Base-by-base conservation (phyloP, 495 filamentous ascomycete species). In the Talaromyces thailandensis region DNA sequence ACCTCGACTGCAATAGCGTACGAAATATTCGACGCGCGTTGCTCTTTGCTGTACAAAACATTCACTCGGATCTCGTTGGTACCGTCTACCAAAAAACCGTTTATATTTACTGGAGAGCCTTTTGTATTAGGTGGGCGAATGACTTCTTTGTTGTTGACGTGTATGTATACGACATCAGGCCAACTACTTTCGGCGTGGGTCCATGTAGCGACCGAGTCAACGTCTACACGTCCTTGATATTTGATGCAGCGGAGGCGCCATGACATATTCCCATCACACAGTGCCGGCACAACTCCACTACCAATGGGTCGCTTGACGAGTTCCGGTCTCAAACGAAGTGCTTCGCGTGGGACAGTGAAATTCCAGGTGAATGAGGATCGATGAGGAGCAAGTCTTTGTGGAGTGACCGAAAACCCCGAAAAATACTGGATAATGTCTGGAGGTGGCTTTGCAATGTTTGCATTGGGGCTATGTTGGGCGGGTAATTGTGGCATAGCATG, bases 21-120 rank as follows among this genome's bases (percentile, higher is more conserved):
- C 2, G 70, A 63, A 16, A 90, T 65, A 4, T 77, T 73, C 25
- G 11, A 29, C 16, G 40, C 16, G 3, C 59, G 59, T 31, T 61
- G 59, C 11, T 61, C 40, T 45, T 21, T 29, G 43, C 26, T 61
- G 21, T 51, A 28, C 29, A 61, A 35, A 12, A 96, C 65, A 4
- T 63, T 68, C 14, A 61, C 11, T 52, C 45, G 50, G 16, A 63
- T 29, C 14, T 63, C 56, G 65, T 96, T 96, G 2, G 65, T 64
- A 3, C 88, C 86, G 29, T 69, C 57, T 2, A 64, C 68, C 16
- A 88, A 68, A 26, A 69, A 64, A 3, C 74, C 68, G 9, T 91
- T 90, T 26, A 94, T 78, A 63, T 95, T 91, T 28, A 88, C 72
- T 0, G 93, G 83, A 3, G 91, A 66, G 63, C 95, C 89, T 67